phyloP scores from a whole-genome alignment of 352 stramenopile genomes.

The Phytopythium kandeliae region DNA sequence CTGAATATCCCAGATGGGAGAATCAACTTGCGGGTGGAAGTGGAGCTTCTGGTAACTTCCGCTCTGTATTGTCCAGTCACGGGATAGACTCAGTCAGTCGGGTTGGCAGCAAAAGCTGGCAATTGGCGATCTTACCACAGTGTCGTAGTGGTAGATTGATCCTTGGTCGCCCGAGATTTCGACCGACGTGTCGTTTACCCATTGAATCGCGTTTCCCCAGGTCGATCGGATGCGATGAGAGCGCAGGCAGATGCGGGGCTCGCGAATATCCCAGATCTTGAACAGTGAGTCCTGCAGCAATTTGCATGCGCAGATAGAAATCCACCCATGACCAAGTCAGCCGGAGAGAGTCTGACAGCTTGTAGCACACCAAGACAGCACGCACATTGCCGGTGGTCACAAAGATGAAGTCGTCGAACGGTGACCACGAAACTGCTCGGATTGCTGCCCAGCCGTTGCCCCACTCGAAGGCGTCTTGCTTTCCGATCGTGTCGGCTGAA shows the following conservation, averaged over 20 bases:
- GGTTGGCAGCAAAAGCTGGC: background rate
- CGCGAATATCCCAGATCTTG: slow-evolving; percentile 81
- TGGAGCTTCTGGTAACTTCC: slow-evolving; percentile 79
- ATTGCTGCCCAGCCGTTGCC: slow-evolving; percentile 79
- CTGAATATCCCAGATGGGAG: slow-evolving; percentile 76
- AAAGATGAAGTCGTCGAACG: slow-evolving; percentile 82
- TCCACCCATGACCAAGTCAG: background rate
- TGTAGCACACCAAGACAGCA: background rate
- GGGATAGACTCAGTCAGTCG: slow-evolving; percentile 1
- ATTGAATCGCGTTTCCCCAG: slow-evolving; percentile 72
- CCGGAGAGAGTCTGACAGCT: background rate
- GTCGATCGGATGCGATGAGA: slow-evolving; percentile 80
- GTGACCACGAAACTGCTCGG: slow-evolving; percentile 71
- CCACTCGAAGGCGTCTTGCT: slow-evolving; percentile 82
- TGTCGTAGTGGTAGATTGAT: slow-evolving; percentile 72
- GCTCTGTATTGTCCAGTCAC: no score
- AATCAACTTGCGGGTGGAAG: slow-evolving; percentile 81
- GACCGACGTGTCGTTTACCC: slow-evolving; percentile 69
- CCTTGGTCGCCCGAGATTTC: slow-evolving; percentile 81
- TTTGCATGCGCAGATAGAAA: background rate
- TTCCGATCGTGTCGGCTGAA: slow-evolving; percentile 70
- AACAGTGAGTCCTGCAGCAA: slow-evolving; percentile 62
- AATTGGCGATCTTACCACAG: slow-evolving; percentile 38
- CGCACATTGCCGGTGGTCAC: slow-evolving; percentile 80
- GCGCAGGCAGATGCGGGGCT: slow-evolving; percentile 67